Evolutionary conservation across 768 basidiomycete genomes (phyloP), one percentile per base, ranked within the genome.

Genomic region (Boletus insuetus): DNA sequence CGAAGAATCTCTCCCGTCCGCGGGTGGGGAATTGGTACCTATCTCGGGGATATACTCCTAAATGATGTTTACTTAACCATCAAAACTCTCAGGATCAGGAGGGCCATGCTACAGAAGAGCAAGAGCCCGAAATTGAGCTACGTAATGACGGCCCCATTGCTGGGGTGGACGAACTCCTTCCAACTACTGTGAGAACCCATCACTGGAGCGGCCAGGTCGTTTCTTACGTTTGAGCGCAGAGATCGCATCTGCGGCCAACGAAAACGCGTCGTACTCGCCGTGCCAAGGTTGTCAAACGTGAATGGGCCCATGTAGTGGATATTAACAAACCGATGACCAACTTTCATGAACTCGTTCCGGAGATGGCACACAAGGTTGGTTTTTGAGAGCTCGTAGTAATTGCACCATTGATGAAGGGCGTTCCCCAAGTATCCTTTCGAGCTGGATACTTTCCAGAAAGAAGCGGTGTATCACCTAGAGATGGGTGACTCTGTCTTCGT

Each of bases 291-390:
- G 83, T 84, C 54, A 95, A 95, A 73, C 89, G 91, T 46, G 94
- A 98, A 59, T 99, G 97, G 97, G 97, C 97, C 2, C 97, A 98
- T 77, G 89, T 93, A 26, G 91, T 98, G 29, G 91, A 98, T 64
- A 85, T 98, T 56, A 93, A 93, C 64, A 87, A 88, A 57, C 90
- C 93, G 20, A 85, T 97, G 69, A 75, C 77, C 14, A 96, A 98
- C 67, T 96, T 96, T 68, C 82, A 82, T 50, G 87, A 96, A 68
- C 85, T 98, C 24, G 94, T 99, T 9, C 96, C 96, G 0, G 89
- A 94, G 53, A 94, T 96, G 93, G 96, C 96, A 0, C 91, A 91
- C 71, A 86, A 93, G 76, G 94, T 91, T 46, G 61, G 72, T 51
- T 38, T 22, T 40, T 17, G 31, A 51, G 42, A 40, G 17, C 41